These are phyloP conservation scores for Podospora anserina DNA, from an alignment of 495 filamentous ascomycete genomes.

Conservation along the genomic window DNA sequence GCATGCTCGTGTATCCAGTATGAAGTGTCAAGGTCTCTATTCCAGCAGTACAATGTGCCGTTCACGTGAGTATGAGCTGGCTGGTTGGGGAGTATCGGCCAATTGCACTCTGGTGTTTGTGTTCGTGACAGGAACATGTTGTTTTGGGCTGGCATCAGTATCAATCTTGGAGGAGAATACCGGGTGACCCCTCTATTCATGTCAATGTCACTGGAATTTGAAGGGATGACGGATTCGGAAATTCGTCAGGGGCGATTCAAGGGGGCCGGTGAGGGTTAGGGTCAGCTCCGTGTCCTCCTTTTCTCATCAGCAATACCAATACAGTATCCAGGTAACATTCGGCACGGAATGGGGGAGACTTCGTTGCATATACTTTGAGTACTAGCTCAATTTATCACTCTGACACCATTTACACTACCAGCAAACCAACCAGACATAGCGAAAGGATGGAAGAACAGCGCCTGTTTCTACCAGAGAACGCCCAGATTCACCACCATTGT, in stretches of 20 bases:
- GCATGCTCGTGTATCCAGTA: slow-evolving; percentile 5
- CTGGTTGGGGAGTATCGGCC: neutral
- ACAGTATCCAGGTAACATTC: neutral
- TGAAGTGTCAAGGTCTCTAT: neutral
- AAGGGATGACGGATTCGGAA: neutral
- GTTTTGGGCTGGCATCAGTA: neutral
- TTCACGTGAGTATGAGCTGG: neutral
- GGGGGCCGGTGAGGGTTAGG: neutral
- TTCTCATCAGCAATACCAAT: neutral
- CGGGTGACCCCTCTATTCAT: neutral
- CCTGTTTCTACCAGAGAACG: neutral
- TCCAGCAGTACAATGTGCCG: slow-evolving; percentile 12
- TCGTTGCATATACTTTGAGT: neutral
- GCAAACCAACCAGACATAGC: neutral
- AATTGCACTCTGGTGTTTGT: neutral
- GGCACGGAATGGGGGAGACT: neutral
- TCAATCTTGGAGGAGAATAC: neutral
- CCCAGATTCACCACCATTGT: neutral
- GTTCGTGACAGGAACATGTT: neutral
- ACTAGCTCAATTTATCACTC: neutral
- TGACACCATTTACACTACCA: neutral
- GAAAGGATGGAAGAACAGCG: neutral
- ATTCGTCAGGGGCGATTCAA: neutral
- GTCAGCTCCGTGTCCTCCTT: neutral
- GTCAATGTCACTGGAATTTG: neutral